A percentile compares a stretch with the other conserved stretches of the same genome.
Evolutionary conservation across 352 stramenopile genomes (phyloP).

Genomic region (Pythium plurisporium): DNA sequence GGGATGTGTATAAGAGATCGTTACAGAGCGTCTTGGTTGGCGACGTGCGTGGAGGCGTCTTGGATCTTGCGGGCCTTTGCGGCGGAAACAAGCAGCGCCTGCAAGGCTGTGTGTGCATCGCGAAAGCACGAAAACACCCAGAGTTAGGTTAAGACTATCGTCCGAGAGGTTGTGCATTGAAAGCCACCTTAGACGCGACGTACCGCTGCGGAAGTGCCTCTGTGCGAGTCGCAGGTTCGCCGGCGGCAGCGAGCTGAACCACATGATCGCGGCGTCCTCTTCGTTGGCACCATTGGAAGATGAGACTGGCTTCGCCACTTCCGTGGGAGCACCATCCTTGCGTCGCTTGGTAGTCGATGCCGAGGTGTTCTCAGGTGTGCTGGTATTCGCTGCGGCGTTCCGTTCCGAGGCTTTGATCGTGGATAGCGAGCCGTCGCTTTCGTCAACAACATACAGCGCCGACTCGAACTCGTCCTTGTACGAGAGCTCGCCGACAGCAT

Average conservation of each 20-base stretch:
- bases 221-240: slow-evolving; percentile 58
- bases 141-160: neutral
- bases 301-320: neutral
- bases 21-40: too few species aligned
- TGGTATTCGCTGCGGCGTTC: neutral
- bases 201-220: slow-evolving; percentile 54
- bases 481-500: slow-evolving; percentile 54
- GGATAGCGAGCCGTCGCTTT: slow-evolving; percentile 14
- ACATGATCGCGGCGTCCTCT: slow-evolving; percentile 42
- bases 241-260: slow-evolving; percentile 72
- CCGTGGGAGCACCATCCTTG: neutral
- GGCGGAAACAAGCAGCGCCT: slow-evolving; percentile 12
- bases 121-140: neutral
- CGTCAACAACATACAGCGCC: slow-evolving; percentile 17
- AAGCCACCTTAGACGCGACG: slow-evolving; percentile 9
- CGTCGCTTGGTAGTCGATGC: neutral
- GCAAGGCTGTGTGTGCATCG: too few species aligned
- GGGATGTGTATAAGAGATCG: too few species aligned
- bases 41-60: neutral
- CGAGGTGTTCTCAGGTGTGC: neutral
- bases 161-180: too few species aligned
- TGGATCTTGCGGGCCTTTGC: slow-evolving; percentile 14
- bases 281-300: neutral
- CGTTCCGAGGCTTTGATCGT: neutral
- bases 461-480: slow-evolving; percentile 59